Evolutionary conservation across 176 grass and related monocot species (phyloP).

Genomic region (Coix lacrymajobi): DNA sequence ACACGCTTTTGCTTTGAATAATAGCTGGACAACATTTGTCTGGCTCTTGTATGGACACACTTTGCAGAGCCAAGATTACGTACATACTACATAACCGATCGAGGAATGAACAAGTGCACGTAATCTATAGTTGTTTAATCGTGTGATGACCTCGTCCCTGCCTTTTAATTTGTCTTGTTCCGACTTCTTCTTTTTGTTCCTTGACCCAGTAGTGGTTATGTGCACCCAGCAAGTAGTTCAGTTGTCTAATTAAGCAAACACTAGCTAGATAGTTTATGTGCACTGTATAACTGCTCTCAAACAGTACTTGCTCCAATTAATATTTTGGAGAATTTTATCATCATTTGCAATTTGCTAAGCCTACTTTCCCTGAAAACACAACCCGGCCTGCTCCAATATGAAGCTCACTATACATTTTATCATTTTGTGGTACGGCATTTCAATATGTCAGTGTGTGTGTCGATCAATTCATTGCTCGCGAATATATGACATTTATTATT

Average conservation of each 20-base stretch:
- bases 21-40: conserved; percentile 25
- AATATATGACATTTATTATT: not conserved
- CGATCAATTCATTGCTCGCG: not conserved
- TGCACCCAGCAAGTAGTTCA: too few relatives aligned
- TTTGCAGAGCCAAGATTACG: conserved; percentile 9
- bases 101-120: not conserved
- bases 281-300: too few relatives aligned
- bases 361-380: not conserved
- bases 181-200: not conserved
- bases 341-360: too few relatives aligned
- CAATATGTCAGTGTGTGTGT: too few relatives aligned
- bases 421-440: not conserved
- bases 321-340: too few relatives aligned
- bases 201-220: not conserved
- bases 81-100: not conserved
- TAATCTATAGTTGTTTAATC: not conserved
- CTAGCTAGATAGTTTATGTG: not conserved
- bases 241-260: not conserved
- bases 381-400: not conserved
- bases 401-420: too few relatives aligned
- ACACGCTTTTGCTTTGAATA: conserved; percentile 13
- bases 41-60: not conserved
- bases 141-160: not conserved
- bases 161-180: conserved; percentile 7
- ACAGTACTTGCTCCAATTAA: too few relatives aligned